Evolutionary conservation across 1,284 basidiomycete genomes (phyloP).

Genomic region (Cryptococcus floricola): DNA sequence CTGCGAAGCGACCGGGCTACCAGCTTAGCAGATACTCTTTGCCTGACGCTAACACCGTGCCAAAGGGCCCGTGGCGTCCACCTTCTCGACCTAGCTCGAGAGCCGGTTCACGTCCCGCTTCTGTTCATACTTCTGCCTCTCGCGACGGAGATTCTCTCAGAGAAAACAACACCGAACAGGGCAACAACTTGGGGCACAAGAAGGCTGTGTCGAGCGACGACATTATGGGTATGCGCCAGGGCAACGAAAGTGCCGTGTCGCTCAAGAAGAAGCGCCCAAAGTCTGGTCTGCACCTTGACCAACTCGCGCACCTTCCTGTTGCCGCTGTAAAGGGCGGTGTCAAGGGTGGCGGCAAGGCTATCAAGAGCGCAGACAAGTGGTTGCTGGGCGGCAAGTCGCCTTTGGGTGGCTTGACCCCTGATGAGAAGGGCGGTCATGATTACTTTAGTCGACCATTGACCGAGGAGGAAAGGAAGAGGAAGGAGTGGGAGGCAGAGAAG

Average conservation of each 20-base stretch:
- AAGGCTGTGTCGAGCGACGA: slow-evolving; percentile 32
- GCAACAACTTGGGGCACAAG: slow-evolving; percentile 10
- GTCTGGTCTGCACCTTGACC: slow-evolving; percentile 25
- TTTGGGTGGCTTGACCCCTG: slow-evolving; percentile 24
- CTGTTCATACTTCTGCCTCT: slow-evolving; percentile 32
- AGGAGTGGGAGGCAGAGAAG: slow-evolving; percentile 56
- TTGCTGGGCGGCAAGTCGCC: slow-evolving; percentile 36
- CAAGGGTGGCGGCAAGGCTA: slow-evolving; percentile 27
- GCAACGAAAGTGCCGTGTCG: slow-evolving; percentile 1
- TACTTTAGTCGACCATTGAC: slow-evolving; percentile 44
- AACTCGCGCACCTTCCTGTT: slow-evolving; percentile 18
- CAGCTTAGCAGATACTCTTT: slow-evolving; percentile 58
- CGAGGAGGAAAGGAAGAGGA: slow-evolving; percentile 50
- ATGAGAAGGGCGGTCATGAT: slow-evolving; percentile 35
- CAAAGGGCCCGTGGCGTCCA: slow-evolving; percentile 28
- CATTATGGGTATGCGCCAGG: slow-evolving; percentile 23
- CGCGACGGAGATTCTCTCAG: slow-evolving; percentile 22
- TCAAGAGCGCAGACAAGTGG: slow-evolving; percentile 41
- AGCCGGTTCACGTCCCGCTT: slow-evolving; percentile 13
- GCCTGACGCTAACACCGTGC: slow-evolving; percentile 12
- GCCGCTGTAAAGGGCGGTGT: slow-evolving; percentile 29
- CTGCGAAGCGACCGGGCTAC: slow-evolving; percentile 65
- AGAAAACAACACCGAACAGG: slow-evolving; percentile 1
- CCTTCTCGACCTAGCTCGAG: slow-evolving; percentile 21
- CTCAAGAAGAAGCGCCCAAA: slow-evolving; percentile 21